Percentiles rank a stretch among this genome's conserved stretches.
These are phyloP conservation scores for Aspergillus uvarum DNA, from an alignment of 2,329 filamentous ascomycete species.

Conservation along the genomic window DNA sequence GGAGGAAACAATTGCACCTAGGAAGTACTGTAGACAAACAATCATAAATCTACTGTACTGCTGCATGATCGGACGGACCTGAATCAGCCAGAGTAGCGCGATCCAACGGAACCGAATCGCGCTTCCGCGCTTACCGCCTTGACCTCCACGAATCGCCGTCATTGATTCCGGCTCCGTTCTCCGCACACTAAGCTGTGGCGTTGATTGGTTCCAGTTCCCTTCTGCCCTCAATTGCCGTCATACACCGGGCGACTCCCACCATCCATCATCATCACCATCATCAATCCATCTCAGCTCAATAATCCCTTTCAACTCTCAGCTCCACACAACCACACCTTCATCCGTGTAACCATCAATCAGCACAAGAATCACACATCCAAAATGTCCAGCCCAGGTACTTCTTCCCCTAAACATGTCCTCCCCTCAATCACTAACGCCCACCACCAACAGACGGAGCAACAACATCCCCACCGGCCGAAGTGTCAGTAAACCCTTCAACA, in stretches of 20 bases:
- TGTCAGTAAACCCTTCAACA: constrained; percentile 27
- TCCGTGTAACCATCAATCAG: no score
- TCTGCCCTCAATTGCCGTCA: background rate
- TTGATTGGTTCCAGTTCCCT: background rate
- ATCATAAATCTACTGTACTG: no score
- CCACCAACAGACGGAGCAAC: constrained; percentile 23
- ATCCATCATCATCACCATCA: background rate
- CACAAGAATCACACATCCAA: background rate
- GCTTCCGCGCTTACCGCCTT: background rate
- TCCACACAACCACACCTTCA: background rate
- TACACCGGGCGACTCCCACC: background rate
- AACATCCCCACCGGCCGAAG: constrained; percentile 33
- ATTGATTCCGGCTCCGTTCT: background rate
- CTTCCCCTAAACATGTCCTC: background rate
- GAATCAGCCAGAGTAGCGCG: background rate
- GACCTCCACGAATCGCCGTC: background rate
- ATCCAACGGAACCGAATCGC: background rate
- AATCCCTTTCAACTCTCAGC: background rate
- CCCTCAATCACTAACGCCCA: constrained; percentile 13
- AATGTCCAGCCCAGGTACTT: constrained; percentile 22
- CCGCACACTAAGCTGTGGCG: background rate
- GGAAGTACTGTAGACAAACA: no score
- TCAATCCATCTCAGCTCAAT: background rate
- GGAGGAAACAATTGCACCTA: no score
- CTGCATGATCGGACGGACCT: background rate